Percentiles rank a stretch among this genome's conserved stretches.
Evolutionary conservation across 2,329 filamentous ascomycete genomes (phyloP).

Genomic region (Graphilbum ipis-grandicollis): DNA sequence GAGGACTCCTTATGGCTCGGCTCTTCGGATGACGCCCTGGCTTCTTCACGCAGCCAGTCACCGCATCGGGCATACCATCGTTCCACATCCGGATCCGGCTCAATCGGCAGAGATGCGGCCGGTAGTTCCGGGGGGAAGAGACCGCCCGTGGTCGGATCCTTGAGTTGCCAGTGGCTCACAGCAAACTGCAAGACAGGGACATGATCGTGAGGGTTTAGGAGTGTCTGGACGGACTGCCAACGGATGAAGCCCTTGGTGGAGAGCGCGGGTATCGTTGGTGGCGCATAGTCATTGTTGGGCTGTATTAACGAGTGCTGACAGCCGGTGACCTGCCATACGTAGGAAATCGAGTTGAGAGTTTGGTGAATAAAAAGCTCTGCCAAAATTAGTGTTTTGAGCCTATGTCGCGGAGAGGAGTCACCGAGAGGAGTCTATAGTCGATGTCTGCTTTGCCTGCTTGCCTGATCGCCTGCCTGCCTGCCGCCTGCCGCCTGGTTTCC

Average conservation of each 20-base stretch:
- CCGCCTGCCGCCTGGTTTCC: no score
- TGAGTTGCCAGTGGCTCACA: conserved; percentile 59
- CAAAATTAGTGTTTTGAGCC: not conserved
- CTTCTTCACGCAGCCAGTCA: conserved; percentile 48
- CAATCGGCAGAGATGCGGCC: conserved; percentile 46
- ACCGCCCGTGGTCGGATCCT: conserved; percentile 55
- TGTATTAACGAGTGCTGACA: conserved; percentile 82
- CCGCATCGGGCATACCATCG: conserved; percentile 72
- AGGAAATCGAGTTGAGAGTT: conserved; percentile 59
- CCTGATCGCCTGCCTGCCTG: no score
- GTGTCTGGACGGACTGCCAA: conserved; percentile 84
- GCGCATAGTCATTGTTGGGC: conserved; percentile 52
- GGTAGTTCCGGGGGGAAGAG: conserved; percentile 45
- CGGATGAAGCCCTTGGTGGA: conserved; percentile 73
- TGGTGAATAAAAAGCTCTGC: conserved; percentile 61
- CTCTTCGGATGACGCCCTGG: conserved; percentile 18
- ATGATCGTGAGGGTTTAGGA: conserved; percentile 78
- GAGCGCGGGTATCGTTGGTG: conserved; percentile 66
- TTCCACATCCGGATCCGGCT: conserved; percentile 64
- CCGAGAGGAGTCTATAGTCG: no score
- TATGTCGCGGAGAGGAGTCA: no score
- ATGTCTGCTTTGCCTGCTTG: no score
- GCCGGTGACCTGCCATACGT: conserved; percentile 81
- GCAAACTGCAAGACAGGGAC: conserved; percentile 68
- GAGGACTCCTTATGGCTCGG: conserved; percentile 12